phyloP scores from a whole-genome alignment of 2,329 filamentous ascomycete species.

The Epicoccum sorghinum region DNA sequence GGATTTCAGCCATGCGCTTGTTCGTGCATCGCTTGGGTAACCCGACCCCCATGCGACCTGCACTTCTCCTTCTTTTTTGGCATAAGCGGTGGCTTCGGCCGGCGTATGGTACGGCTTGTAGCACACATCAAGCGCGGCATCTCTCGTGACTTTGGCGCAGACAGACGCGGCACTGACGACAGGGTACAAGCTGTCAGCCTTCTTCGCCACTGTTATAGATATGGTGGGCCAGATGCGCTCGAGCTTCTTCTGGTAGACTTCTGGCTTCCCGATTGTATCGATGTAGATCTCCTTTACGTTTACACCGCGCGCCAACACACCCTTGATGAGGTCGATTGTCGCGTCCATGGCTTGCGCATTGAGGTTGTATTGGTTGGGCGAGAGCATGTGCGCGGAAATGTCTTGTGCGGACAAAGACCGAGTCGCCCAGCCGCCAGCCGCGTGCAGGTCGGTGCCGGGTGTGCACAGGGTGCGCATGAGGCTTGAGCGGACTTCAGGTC shows the following conservation, averaged over 20 bases:
- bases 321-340: conserved; percentile 80
- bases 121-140: conserved; percentile 83
- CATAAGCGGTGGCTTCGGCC: conserved; percentile 34
- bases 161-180: conserved; percentile 93
- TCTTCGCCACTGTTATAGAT: conserved; percentile 62
- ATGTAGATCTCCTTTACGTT: conserved; percentile 91
- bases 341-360: conserved; percentile 96
- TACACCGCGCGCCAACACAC: conserved; percentile 76
- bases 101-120: conserved; percentile 60
- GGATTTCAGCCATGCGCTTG: conserved; percentile 77
- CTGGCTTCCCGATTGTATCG: conserved; percentile 88
- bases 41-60: conserved; percentile 80
- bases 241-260: conserved; percentile 81
- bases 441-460: conserved; percentile 61
- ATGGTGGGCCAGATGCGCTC: conserved; percentile 80
- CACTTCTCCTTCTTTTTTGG: conserved; percentile 35
- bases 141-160: conserved; percentile 93
- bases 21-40: conserved; percentile 86
- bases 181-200: conserved; percentile 91
- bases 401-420: conserved; percentile 81
- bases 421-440: conserved; percentile 82
- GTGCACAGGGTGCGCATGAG: conserved; percentile 78
- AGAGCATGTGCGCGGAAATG: conserved; percentile 80
- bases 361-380: conserved; percentile 76
- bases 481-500: conserved; percentile 74